Conservation (phyloP, 805 yeast genomes). For the Wickerhamiella qilinensis region DNA sequence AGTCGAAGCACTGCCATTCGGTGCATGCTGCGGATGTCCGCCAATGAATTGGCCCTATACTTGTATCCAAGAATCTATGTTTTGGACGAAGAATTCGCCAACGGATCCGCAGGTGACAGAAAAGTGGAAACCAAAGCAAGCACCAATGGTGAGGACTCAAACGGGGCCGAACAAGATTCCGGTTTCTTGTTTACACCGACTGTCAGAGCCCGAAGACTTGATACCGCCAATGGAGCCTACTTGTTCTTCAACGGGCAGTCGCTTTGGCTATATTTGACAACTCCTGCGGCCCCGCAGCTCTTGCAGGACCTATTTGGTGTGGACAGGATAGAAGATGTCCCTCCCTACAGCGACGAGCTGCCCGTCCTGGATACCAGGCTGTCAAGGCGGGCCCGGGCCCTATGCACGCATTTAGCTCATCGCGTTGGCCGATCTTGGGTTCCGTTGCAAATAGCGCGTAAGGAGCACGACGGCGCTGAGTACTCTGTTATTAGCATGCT, state of each 20-base stretch:
- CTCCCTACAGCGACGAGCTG: constrained; percentile 37
- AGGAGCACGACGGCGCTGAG: constrained; percentile 46
- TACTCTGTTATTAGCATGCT: constrained; percentile 39
- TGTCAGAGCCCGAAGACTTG: not conserved
- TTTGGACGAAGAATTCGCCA: constrained; percentile 17
- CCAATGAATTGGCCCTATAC: constrained; percentile 41
- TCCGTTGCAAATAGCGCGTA: constrained; percentile 46
- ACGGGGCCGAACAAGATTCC: not conserved
- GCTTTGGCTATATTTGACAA: constrained; percentile 51
- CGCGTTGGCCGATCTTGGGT: constrained; percentile 26
- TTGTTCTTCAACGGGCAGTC: constrained; percentile 53
- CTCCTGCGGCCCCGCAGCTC: constrained; percentile 47
- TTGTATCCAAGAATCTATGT: constrained; percentile 72
- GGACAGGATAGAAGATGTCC: constrained; percentile 26
- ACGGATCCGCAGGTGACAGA: constrained; percentile 23
- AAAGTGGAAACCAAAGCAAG: no score
- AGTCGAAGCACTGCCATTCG: constrained; percentile 40
- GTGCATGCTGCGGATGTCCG: constrained; percentile 35
- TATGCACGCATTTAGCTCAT: constrained; percentile 39
- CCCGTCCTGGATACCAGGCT: constrained; percentile 59
- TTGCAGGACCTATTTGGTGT: constrained; percentile 61
- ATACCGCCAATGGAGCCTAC: constrained; percentile 22
- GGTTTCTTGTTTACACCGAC: not conserved
- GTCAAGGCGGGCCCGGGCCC: constrained; percentile 47
- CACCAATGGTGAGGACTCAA: not conserved